Base-by-base conservation (phyloP, 1,284 basidiomycete species). In the Heterobasidion annosum region DNA sequence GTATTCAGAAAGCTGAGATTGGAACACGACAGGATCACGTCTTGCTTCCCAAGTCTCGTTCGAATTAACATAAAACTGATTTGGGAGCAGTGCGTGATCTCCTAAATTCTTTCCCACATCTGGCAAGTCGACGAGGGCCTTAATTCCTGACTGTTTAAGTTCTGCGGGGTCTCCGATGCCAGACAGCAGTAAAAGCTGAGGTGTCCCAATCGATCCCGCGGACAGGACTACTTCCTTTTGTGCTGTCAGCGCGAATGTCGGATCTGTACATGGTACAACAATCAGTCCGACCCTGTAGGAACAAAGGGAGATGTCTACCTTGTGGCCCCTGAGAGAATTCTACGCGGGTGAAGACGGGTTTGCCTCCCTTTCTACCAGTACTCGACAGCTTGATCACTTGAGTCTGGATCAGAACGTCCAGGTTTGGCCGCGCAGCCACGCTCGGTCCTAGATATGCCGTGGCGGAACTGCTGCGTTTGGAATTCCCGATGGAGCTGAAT, bases 211-310 rank as follows among this genome's bases (percentile, higher is more conserved):
- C 0, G 70, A 61, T 10, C 76, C 76, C 4, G 72, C 70, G 42
- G 74, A 73, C 7, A 79, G 65, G 40, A 79, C 71, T n/a, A 78
- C 56, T 57, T 76, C 74, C 48, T 69, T 72, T 34, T 46, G 58
- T 2, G 70, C 75, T 7, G 53, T 64, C 25, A 71, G 61, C 12
- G 12, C 43, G 25, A 42, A 43, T 34, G 32, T 53, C 34, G 45
- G n/a, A 10, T 10, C 45, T 47, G 18, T 16, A 4, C 12, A 16
- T 43, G 40, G 16, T 16, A 16, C 34, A 45, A 25, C 37, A 13
- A 43, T 13, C 40, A 43, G 16, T 43, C 5, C 13, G 4, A 43
- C n/a, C n/a, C 16, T 13, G 18, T 7, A 33, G 15, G 13, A 34
- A 48, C 19, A 25, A 15, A 10, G 32, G 16, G n/a, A 13, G 35